Conservation (phyloP, 1,139 yeast species). For the Starmera stellimalicola region DNA sequence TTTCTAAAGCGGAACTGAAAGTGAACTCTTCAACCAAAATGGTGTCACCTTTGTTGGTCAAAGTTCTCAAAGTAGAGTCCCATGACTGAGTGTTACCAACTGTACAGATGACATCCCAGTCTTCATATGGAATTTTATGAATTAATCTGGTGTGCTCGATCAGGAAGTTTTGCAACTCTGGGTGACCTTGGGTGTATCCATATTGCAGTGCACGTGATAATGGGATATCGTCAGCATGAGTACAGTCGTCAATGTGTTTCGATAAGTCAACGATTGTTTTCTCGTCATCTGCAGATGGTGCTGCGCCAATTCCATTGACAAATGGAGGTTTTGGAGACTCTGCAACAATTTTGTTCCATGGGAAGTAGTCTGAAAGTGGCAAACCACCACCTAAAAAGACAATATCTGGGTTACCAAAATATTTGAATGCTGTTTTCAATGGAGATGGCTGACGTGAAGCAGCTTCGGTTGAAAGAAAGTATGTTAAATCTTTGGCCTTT, state of each 20-base stretch:
- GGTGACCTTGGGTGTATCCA: constrained; percentile 76
- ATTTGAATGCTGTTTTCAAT: constrained; percentile 75
- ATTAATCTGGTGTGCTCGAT: constrained; percentile 69
- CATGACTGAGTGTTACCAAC: constrained; percentile 85
- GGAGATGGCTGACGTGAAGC: constrained; percentile 69
- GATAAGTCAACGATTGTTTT: constrained; percentile 29
- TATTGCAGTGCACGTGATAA: constrained; percentile 84
- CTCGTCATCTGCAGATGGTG: constrained; percentile 40
- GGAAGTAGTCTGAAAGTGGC: constrained; percentile 85
- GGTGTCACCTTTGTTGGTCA: constrained; percentile 65
- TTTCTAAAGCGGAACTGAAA: constrained; percentile 75
- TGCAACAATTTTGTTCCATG: constrained; percentile 67
- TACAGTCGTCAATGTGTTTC: constrained; percentile 30
- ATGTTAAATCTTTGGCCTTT: constrained; percentile 71
- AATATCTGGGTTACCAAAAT: constrained; percentile 63
- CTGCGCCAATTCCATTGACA: constrained; percentile 62
- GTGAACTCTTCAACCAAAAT: constrained; percentile 74
- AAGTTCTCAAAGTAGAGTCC: constrained; percentile 78
- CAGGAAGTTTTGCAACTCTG: constrained; percentile 56
- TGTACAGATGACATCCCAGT: constrained; percentile 55
- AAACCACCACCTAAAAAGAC: constrained; percentile 94
- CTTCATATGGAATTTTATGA: constrained; percentile 49
- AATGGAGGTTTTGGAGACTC: constrained; percentile 76
- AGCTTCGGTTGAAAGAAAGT: constrained; percentile 73
- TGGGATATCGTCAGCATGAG: constrained; percentile 51